Percentiles rank a stretch among this genome's conserved stretches.
These are phyloP conservation scores for Castanopsis chinensis DNA, from an alignment of 306 rosid species.

Conservation along the genomic window DNA sequence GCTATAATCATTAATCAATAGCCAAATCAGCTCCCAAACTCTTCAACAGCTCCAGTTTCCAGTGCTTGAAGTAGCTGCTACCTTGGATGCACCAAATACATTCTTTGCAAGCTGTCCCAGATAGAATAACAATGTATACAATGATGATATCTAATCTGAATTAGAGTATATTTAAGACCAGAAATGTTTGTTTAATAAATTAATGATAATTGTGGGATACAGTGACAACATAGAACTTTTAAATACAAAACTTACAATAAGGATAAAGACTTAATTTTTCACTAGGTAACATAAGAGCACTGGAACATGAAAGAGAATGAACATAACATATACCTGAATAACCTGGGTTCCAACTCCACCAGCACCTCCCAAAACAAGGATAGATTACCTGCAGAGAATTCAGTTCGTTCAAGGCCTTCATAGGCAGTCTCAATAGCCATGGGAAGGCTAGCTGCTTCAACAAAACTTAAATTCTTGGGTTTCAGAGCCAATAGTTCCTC, in stretches of 20 bases:
- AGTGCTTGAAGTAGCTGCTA: conserved; percentile 72
- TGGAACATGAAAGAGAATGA: background rate
- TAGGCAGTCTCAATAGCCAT: conserved; percentile 60
- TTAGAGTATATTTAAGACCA: background rate
- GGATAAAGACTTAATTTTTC: background rate
- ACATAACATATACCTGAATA: conserved; percentile 47
- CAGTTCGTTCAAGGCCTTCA: conserved; percentile 56
- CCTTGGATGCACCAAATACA: conserved; percentile 56
- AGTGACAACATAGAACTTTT: no score
- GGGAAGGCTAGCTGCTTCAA: conserved; percentile 82
- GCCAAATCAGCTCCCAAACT: conserved; percentile 58
- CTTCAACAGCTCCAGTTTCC: conserved; percentile 48
- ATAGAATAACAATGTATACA: background rate
- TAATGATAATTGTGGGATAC: no score
- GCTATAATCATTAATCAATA: conserved; percentile 45
- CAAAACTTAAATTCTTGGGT: conserved; percentile 60
- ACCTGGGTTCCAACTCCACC: conserved; percentile 64
- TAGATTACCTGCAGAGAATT: conserved; percentile 45
- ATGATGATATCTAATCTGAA: background rate
- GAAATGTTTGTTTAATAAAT: background rate
- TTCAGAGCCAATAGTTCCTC: conserved; percentile 61
- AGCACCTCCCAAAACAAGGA: conserved; percentile 75
- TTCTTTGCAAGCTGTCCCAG: conserved; percentile 59
- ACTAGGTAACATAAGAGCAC: background rate
- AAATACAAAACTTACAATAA: background rate